Base-by-base conservation (phyloP, 2,329 filamentous ascomycete genomes). In the Lojkania enalia region DNA sequence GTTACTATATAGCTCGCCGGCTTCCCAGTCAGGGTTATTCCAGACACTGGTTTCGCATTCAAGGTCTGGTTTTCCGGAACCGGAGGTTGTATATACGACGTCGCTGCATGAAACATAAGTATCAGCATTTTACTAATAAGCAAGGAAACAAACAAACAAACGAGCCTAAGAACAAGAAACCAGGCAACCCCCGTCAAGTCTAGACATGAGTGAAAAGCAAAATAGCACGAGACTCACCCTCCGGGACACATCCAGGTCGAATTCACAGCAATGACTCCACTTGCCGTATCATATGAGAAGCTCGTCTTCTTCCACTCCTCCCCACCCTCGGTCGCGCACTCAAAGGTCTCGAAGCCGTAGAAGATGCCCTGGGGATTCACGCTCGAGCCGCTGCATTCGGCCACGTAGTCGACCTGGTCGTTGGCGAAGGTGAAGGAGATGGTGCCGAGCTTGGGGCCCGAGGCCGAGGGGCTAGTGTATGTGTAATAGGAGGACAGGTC, bases 21-120 rank as follows among this genome's bases (percentile, higher is more conserved):
- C 23, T 29, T 40, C 20, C 51, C 51, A 53, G 18, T 51, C 36
- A 18, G 13, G 33, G 18, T 53, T 51, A 16, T 15, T 35, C 27
- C 51, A 53, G 11, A 33, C 32, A 39, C 27, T 42, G 5, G 20
- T 48, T 32, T 39, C 32, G 14, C 50, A 53, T 20, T 51, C 21
- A 1, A 53, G 23, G 7, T 44, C 25, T 14, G 42, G n/a, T 2
- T 32, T 33, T 6, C 27, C 48, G 3, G 37, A 42, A 9, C 41
- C 18, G 2, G 13, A 20, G 5, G 35, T 35, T 13, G 15, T 23
- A 29, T 43, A 48, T 5, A 48, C 23, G 13, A 42, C 33, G 15
- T 47, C 39, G 7, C 47, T 52, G 3, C n/a, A n/a, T n/a, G n/a
- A n/a, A n/a, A n/a, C n/a, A 27, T 7, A 12, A 11, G 14, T 18